Conservation (phyloP, 805 yeast genomes). For the Suhomyces faveliae region DNA sequence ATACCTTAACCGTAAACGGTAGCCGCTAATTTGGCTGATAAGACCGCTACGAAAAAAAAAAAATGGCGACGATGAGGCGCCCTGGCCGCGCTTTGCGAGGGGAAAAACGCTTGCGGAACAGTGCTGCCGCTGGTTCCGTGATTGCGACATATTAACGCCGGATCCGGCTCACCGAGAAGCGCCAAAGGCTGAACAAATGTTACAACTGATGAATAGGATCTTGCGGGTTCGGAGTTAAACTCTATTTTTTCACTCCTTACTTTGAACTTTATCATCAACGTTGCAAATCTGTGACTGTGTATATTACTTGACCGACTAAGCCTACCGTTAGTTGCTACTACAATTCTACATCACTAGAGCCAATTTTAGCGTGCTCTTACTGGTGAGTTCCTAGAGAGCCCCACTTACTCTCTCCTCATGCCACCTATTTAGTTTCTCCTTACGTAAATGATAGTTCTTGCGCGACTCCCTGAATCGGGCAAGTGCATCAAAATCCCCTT, state of each 20-base stretch:
- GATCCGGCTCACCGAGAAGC: no score
- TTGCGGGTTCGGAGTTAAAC: no score
- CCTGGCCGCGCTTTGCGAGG: neutral
- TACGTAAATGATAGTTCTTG: conserved; percentile 31
- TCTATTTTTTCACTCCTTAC: neutral
- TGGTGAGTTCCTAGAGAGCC: neutral
- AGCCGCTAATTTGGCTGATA: neutral
- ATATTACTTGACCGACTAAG: neutral
- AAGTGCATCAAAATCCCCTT: conserved; percentile 19
- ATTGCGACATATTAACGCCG: no score
- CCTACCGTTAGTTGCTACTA: neutral
- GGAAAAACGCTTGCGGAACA: neutral
- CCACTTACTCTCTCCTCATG: conserved; percentile 45
- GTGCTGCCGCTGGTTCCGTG: neutral
- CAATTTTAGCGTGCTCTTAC: no score
- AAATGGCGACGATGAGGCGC: neutral
- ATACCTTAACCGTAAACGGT: neutral
- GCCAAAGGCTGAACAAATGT: no score
- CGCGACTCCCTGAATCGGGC: conserved; percentile 22
- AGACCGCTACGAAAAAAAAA: neutral
- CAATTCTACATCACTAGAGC: no score
- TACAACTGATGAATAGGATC: no score
- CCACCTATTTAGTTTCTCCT: conserved; percentile 42
- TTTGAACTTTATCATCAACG: no score
- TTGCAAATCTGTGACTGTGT: no score